Evolutionary conservation across 2,329 filamentous ascomycete genomes (phyloP).

Genomic region (Aspergillus hortae): DNA sequence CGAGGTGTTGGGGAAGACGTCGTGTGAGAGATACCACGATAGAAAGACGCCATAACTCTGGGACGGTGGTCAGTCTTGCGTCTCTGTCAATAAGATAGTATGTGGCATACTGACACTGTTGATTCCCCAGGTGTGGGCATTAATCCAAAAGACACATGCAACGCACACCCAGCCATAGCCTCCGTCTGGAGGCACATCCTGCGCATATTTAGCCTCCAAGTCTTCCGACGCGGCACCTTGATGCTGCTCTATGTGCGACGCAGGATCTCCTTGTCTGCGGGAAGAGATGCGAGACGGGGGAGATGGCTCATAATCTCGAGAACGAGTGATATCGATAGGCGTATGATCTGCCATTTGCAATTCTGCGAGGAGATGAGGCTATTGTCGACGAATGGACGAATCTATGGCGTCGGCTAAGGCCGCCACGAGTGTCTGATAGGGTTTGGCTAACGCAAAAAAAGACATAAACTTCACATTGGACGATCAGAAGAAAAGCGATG

Average conservation of each 20-base stretch:
- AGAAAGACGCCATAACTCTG: conserved; percentile 57
- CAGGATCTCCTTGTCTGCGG: background rate
- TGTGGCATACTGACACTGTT: conserved; percentile 52
- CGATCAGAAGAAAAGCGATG: background rate
- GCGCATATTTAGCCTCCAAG: conserved; percentile 28
- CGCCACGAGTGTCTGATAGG: background rate
- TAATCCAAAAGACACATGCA: conserved; percentile 54
- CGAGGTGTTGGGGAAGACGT: conserved; percentile 54
- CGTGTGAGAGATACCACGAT: conserved; percentile 54
- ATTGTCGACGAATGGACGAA: background rate
- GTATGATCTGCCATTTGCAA: conserved; percentile 30
- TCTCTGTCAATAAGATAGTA: background rate
- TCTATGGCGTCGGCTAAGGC: background rate
- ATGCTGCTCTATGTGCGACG: conserved; percentile 7
- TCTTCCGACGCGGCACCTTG: conserved; percentile 11
- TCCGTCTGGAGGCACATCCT: conserved; percentile 48
- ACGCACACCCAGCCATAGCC: conserved; percentile 63
- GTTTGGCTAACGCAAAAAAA: background rate
- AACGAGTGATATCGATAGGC: conserved; percentile 28
- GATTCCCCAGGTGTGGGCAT: conserved; percentile 71
- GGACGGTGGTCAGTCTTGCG: conserved; percentile 2
- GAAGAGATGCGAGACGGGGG: background rate
- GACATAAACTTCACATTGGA: background rate
- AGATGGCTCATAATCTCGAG: conserved; percentile 12
- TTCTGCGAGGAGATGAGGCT: background rate